Conservation (phyloP, 2,329 filamentous ascomycete species). For the Paecilomyces formosus region DNA sequence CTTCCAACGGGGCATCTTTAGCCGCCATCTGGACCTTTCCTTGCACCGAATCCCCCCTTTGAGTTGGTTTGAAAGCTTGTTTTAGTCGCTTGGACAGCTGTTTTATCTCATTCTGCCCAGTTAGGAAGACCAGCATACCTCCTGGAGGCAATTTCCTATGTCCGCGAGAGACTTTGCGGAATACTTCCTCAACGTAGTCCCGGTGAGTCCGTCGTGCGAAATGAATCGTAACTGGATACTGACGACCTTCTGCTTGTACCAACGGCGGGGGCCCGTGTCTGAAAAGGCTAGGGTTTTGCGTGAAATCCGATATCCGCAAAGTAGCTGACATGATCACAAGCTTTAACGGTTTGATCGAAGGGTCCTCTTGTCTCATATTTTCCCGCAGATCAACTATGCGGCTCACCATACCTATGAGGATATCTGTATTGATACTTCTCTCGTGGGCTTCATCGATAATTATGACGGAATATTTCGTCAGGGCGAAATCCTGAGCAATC, state of each 20-base stretch:
- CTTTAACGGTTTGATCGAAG: constrained; percentile 70
- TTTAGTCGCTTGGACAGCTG: constrained; percentile 74
- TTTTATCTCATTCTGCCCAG: constrained; percentile 85
- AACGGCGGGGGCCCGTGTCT: constrained; percentile 66
- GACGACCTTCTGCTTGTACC: constrained; percentile 81
- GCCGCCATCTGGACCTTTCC: constrained; percentile 69
- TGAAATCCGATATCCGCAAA: constrained; percentile 81
- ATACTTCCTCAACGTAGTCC: constrained; percentile 88
- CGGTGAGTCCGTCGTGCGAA: constrained; percentile 75
- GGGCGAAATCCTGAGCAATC: constrained; percentile 77
- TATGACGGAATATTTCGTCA: constrained; percentile 86
- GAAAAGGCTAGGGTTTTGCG: constrained; percentile 75
- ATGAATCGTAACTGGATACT: constrained; percentile 83
- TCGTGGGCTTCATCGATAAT: constrained; percentile 97
- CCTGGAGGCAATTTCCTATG: constrained; percentile 86
- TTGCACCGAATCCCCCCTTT: constrained; percentile 44
- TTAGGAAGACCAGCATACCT: constrained; percentile 88
- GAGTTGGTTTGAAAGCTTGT: constrained; percentile 54
- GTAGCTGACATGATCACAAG: constrained; percentile 98
- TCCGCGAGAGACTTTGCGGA: constrained; percentile 76
- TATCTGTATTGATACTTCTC: constrained; percentile 94
- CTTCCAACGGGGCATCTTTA: constrained; percentile 69
- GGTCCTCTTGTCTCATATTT: constrained; percentile 64
- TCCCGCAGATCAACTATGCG: constrained; percentile 79
- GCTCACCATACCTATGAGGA: constrained; percentile 94